Base-by-base conservation (phyloP, 2,329 filamentous ascomycete genomes). In the Ophiostoma novo-ulmi region DNA sequence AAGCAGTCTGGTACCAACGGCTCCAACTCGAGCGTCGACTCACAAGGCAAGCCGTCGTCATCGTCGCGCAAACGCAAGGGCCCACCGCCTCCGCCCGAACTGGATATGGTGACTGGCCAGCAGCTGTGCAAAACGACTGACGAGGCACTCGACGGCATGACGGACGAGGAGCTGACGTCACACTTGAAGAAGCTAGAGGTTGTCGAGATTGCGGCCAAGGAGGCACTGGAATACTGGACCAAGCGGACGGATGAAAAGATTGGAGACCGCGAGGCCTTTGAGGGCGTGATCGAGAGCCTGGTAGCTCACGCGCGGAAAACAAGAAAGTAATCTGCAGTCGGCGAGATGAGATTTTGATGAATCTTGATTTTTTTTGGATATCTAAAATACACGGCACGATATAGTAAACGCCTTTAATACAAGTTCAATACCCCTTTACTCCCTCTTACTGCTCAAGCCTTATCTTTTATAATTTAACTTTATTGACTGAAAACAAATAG, bases 271-370 rank as follows among this genome's bases (percentile, higher is more conserved):
- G 94, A 97, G 78, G 92, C 93, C 2, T 95, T 97, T 78, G 94
- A 98, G 78, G 93, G 93, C 0, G 94, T 98, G 20, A 97, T 98
- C 84, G 94, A 97, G 81, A 97, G 97, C 79, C 80, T 98, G 74
- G 94, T 97, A 63, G 95, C 93, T 79, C 93, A 97, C 81, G 93
- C 93, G 68, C 86, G 93, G 78, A 92, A 94, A 81, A 88, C 93
- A 71, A 86, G 93, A 77, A 95, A 94, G 80, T 92, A 36, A 70
- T 44, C 8, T 22, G 38, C 14, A 26, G 13, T 11, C 31, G 31
- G 31, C 31, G 3, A 31, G 31, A 31, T 31, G 31, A 31, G 31
- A 31, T 31, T 31, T 31, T 31, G 31, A 31, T 31, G 31, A 31
- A 31, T 31, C 3, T 31, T 31, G 31, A 31, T 31, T 31, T 31